Evolutionary conservation across 1,284 basidiomycete species (phyloP), one percentile per base, ranked within the genome.

Genomic region (Ganoderma meredithae): DNA sequence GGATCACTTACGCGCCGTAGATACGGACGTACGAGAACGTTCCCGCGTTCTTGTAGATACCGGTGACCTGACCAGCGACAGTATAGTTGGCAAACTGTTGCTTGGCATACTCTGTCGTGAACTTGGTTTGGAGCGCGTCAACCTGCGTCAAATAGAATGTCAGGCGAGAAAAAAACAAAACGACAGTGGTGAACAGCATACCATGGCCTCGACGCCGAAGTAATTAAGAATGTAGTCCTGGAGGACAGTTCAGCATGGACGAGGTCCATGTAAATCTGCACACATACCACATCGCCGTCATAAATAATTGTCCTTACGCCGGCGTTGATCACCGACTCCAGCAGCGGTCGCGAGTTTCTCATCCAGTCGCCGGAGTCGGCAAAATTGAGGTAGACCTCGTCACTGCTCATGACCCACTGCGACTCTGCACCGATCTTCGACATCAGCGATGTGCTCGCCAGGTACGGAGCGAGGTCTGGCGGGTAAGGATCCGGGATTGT

Each of bases 321-420:
- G 56, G 88, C 83, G 69, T 90, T 82, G 71, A 90, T 87, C 7
- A 90, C 87, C 31, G 79, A 82, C 76, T 90, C 88, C 25, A 90
- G 78, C 68, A 86, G 73, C 1, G 84, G 86, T 15, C 83, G 76
- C 10, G 85, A 86, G 74, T 84, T 89, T 58, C 84, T 81, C 88
- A 90, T 89, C 88, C 88, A 90, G 68, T 90, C 89, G 39, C 88
- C 88, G 15, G 87, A 88, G 10, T 74, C 71, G 2, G 85, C 85
- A 70, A 91, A 90, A 73, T 89, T 88, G 66, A 72, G 72, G 72
- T 88, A 89, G 2, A 90, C 84, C 7, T 79, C 70, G 40, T 74
- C 58, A 74, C 83, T 89, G 1, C 82, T 82, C 70, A 81, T 76
- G 44, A 79, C 67, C 86, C 87, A 90, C 1, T 76, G 80, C 10